These are phyloP conservation scores for Solanum gracilifrons DNA, from an alignment of 257 asterid species.

Conservation along the genomic window DNA sequence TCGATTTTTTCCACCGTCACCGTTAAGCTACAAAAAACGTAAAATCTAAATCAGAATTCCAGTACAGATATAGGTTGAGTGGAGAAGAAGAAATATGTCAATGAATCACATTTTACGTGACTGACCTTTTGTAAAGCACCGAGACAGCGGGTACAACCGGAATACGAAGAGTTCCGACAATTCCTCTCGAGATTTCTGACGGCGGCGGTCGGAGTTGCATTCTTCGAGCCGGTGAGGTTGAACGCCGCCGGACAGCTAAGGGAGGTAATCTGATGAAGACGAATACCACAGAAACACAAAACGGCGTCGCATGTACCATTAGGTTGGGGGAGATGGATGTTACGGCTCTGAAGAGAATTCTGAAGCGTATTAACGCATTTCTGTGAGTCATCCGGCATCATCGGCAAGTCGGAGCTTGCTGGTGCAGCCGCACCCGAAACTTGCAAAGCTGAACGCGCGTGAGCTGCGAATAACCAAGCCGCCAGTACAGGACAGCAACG, in stretches of 20 bases:
- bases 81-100: not conserved
- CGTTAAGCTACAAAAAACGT: constrained; percentile 36
- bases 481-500: constrained; percentile 97
- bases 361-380: constrained; percentile 83
- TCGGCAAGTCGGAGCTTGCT: constrained; percentile 52
- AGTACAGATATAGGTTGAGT: constrained; percentile 7
- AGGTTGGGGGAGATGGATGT: constrained; percentile 62
- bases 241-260: constrained; percentile 81
- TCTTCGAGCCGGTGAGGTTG: constrained; percentile 38
- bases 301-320: constrained; percentile 86
- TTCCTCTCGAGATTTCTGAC: constrained; percentile 66
- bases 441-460: constrained; percentile 79
- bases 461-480: constrained; percentile 97
- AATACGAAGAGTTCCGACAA: constrained; percentile 66
- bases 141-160: constrained; percentile 84
- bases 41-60: not conserved
- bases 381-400: constrained; percentile 98
- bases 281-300: constrained; percentile 88
- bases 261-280: constrained; percentile 79
- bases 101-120: not conserved
- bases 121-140: constrained; percentile 83
- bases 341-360: constrained; percentile 46
- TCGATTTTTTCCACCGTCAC: constrained; percentile 56
- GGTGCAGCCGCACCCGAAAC: constrained; percentile 33
- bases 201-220: constrained; percentile 82